phyloP scores from a whole-genome alignment of 2,329 filamentous ascomycete species.

The Clathrospora elynae region DNA sequence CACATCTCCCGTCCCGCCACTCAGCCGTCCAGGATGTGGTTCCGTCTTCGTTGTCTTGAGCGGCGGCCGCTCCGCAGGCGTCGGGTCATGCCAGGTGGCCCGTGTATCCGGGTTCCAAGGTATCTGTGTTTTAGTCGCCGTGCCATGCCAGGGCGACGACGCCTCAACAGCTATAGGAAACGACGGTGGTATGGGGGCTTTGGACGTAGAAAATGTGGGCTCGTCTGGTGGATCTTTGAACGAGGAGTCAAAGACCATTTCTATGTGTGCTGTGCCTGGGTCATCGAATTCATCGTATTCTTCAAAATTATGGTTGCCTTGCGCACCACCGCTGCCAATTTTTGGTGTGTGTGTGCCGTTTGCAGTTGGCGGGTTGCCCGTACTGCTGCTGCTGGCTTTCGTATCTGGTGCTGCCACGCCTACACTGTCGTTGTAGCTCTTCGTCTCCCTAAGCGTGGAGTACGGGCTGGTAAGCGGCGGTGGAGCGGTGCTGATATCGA shows the following conservation, averaged over 20 bases:
- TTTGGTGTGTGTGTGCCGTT: slow-evolving; percentile 21
- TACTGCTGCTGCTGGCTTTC: slow-evolving; percentile 22
- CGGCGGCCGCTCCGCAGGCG: slow-evolving; percentile 32
- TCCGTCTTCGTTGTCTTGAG: slow-evolving; percentile 40
- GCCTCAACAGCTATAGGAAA: too few species aligned
- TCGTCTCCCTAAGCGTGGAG: slow-evolving; percentile 46
- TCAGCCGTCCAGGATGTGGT: too few species aligned
- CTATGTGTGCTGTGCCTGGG: slow-evolving; percentile 36
- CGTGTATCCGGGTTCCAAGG: slow-evolving; percentile 7
- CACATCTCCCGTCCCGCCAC: slow-evolving; percentile 1
- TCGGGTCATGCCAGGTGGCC: slow-evolving; percentile 23
- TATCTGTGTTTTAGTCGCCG: neutral
- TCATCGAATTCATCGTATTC: slow-evolving; percentile 46
- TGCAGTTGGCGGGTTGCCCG: slow-evolving; percentile 25
- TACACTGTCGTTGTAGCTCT: slow-evolving; percentile 50
- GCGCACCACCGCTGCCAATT: slow-evolving; percentile 1
- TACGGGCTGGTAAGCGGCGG: slow-evolving; percentile 25
- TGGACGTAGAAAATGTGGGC: slow-evolving; percentile 12
- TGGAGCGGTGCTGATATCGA: slow-evolving; percentile 53
- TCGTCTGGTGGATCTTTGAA: slow-evolving; percentile 35
- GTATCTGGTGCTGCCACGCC: slow-evolving; percentile 14
- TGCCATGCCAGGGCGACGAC: slow-evolving; percentile 17
- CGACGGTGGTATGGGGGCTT: slow-evolving; percentile 19
- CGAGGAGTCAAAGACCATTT: slow-evolving; percentile 53
- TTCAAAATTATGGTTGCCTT: slow-evolving; percentile 30